Conservation (phyloP, 1,284 basidiomycete species). For the Porogramme epimiltina region DNA sequence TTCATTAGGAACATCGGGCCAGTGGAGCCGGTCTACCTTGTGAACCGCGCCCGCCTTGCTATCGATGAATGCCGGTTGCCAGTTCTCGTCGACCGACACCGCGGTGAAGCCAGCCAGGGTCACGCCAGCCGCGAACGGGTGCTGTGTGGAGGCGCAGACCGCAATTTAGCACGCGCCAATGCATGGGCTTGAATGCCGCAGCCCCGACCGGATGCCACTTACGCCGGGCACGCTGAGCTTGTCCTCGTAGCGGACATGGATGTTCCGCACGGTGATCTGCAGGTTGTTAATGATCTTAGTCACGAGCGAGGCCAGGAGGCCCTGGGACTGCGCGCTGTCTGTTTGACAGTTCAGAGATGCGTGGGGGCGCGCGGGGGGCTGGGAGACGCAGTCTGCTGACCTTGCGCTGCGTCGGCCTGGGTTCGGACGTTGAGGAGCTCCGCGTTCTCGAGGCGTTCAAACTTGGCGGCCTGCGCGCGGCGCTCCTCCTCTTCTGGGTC, state of each 20-base stretch:
- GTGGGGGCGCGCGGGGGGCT: not conserved
- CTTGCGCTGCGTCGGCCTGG: slow-evolving; percentile 55
- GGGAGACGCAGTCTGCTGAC: slow-evolving; percentile 31
- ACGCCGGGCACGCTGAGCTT: slow-evolving; percentile 91
- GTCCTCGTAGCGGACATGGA: slow-evolving; percentile 97
- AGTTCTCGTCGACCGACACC: slow-evolving; percentile 89
- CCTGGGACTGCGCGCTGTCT: slow-evolving; percentile 77
- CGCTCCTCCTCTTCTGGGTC: slow-evolving; percentile 87
- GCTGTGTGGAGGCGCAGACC: slow-evolving; percentile 47
- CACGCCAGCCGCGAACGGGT: slow-evolving; percentile 93
- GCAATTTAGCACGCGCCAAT: not conserved
- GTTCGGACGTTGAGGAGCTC: slow-evolving; percentile 82
- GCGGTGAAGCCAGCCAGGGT: slow-evolving; percentile 94
- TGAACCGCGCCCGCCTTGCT: slow-evolving; percentile 89
- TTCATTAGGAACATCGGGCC: not conserved
- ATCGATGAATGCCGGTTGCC: slow-evolving; percentile 96
- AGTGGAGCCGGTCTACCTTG: slow-evolving; percentile 57
- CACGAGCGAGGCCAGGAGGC: slow-evolving; percentile 82
- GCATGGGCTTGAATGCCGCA: not conserved
- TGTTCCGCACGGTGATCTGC: slow-evolving; percentile 94
- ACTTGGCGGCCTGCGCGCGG: slow-evolving; percentile 84
- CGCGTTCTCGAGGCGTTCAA: slow-evolving; percentile 87
- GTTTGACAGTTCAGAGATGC: slow-evolving; percentile 12
- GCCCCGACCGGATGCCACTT: slow-evolving; percentile 28
- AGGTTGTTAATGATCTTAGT: slow-evolving; percentile 96